These are phyloP conservation scores for Nitzschia sp. DNA, from an alignment of 108 stramenopile genomes.

Conservation along the genomic window DNA sequence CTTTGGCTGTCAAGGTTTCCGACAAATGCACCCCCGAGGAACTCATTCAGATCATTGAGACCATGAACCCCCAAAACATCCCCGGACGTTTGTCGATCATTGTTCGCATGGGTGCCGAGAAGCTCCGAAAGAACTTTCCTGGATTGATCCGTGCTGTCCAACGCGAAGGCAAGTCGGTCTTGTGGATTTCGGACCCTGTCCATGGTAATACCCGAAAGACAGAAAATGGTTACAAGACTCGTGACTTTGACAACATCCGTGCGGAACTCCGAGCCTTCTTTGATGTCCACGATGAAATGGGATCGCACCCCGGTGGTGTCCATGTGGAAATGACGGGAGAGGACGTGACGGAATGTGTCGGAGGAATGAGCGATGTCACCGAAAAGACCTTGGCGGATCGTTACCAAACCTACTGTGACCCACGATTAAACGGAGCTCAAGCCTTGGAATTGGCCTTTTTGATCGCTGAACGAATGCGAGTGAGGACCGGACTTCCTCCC, in stretches of 20 bases:
- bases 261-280: constrained; percentile 97
- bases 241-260: constrained; percentile 93
- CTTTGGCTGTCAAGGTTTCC: constrained; percentile 95
- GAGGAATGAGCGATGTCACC: constrained; percentile 87
- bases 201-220: constrained; percentile 99
- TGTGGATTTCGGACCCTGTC: constrained; percentile 97
- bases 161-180: constrained; percentile 91
- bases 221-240: constrained; percentile 93
- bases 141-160: constrained; percentile 96
- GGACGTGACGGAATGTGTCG: constrained; percentile 98
- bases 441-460: constrained; percentile 98
- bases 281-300: constrained; percentile 98
- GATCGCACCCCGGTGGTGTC: constrained; percentile 96
- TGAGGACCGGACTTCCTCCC: constrained; percentile 82
- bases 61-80: constrained; percentile 95
- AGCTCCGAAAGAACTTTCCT: constrained; percentile 93
- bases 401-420: constrained; percentile 97
- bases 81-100: constrained; percentile 96
- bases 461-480: constrained; percentile 94
- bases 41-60: constrained; percentile 88
- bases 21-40: constrained; percentile 96
- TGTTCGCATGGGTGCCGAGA: constrained; percentile 98
- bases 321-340: constrained; percentile 98
- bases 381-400: constrained; percentile 76
- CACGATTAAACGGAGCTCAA: constrained; percentile 97